These are phyloP conservation scores for Monascus purpureus DNA, from an alignment of 495 filamentous ascomycete genomes.

Conservation along the genomic window DNA sequence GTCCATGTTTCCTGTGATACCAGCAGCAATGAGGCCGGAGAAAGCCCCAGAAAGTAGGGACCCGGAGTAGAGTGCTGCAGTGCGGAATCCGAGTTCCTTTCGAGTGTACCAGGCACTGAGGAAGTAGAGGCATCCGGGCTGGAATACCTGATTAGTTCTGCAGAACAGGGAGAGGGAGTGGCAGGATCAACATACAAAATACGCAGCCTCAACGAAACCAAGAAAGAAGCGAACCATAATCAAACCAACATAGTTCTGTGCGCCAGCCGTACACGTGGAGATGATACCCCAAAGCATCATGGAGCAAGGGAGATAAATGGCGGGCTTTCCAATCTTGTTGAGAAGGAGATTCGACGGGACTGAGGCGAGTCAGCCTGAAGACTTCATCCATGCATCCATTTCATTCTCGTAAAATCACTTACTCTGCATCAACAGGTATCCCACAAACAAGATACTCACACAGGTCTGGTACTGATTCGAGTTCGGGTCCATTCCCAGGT, in stretches of 20 bases:
- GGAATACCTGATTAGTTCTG: neutral
- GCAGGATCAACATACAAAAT: conserved; percentile 11
- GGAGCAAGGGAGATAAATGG: conserved; percentile 46
- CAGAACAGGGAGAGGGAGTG: neutral
- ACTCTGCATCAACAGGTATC: conserved; percentile 43
- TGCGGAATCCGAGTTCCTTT: conserved; percentile 36
- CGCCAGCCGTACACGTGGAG: conserved; percentile 45
- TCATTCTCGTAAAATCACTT: too few relatives aligned
- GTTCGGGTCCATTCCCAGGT: conserved; percentile 22
- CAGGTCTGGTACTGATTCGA: conserved; percentile 42
- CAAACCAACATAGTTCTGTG: conserved; percentile 44
- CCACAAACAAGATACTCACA: conserved; percentile 59
- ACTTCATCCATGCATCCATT: too few relatives aligned
- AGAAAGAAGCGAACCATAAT: conserved; percentile 57
- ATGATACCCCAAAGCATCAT: conserved; percentile 68
- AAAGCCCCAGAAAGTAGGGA: conserved; percentile 46
- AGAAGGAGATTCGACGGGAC: conserved; percentile 31
- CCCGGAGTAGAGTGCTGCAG: conserved; percentile 35
- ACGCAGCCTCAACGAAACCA: conserved; percentile 46
- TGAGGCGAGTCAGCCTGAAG: too few relatives aligned
- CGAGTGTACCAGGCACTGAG: conserved; percentile 36
- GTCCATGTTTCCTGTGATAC: conserved; percentile 32
- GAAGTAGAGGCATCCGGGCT: conserved; percentile 35
- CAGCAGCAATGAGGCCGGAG: conserved; percentile 46
- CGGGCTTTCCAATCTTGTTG: conserved; percentile 40